phyloP scores from a whole-genome alignment of 192 early-diverging fungal species.

The Mycoemilia scoparia region DNA sequence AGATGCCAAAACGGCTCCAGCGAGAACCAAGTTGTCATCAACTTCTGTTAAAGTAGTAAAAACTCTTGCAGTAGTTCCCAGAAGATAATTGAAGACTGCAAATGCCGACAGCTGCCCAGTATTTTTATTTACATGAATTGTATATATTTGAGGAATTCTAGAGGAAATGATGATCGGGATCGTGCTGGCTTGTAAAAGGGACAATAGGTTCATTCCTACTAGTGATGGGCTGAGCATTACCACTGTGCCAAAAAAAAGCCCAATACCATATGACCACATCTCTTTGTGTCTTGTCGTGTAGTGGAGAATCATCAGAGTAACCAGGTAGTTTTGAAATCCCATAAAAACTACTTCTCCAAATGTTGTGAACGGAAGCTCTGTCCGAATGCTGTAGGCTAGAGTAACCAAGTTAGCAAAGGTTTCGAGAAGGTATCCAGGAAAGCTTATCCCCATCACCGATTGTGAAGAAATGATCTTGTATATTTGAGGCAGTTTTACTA shows the following conservation, averaged over 20 bases:
- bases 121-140: conserved; percentile 61
- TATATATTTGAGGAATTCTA: conserved; percentile 78
- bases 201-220: conserved; percentile 30
- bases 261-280: conserved; percentile 8
- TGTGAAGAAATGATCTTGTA: conserved; percentile 59
- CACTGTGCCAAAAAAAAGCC: conserved; percentile 27
- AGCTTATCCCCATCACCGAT: conserved; percentile 64
- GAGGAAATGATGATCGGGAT: conserved; percentile 64
- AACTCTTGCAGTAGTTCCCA: conserved; percentile 69
- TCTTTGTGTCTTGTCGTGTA: conserved; percentile 29
- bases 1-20: conserved; percentile 45
- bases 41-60: conserved; percentile 88
- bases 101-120: conserved; percentile 87
- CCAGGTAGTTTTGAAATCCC: conserved; percentile 62
- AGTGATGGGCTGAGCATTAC: conserved; percentile 32
- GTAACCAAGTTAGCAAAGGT: conserved; percentile 57
- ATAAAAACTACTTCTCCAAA: conserved; percentile 76
- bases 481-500: conserved; percentile 94
- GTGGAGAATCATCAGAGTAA: conserved; percentile 46
- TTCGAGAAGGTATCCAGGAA: conserved; percentile 66
- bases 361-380: conserved; percentile 73
- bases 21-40: conserved; percentile 59
- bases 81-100: conserved; percentile 73
- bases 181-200: conserved; percentile 48
- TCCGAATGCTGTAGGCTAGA: conserved; percentile 73